phyloP scores from a whole-genome alignment of 106 monocot species.

The Posidonia australis region DNA sequence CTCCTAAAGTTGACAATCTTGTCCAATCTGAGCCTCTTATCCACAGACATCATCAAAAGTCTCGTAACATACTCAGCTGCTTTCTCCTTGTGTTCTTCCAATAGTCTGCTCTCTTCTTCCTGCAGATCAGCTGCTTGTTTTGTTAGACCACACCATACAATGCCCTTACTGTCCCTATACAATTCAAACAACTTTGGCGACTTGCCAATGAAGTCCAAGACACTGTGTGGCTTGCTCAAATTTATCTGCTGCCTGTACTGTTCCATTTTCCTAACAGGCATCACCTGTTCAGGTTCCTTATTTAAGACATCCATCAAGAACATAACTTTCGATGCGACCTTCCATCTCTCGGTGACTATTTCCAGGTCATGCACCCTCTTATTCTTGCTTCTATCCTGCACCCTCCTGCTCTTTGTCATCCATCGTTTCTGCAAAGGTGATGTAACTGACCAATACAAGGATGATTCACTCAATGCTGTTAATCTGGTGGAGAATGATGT shows the following conservation, averaged over 20 bases:
- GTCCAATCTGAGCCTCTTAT: slow-evolving; percentile 62
- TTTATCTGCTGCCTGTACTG: slow-evolving; percentile 42
- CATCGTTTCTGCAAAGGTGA: slow-evolving; percentile 25
- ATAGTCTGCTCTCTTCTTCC: slow-evolving; percentile 35
- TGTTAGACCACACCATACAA: slow-evolving; percentile 54
- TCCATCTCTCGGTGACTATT: slow-evolving; percentile 55
- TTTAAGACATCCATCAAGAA: slow-evolving; percentile 40
- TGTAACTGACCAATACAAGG: background rate
- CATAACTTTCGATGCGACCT: slow-evolving; percentile 44
- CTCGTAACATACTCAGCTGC: slow-evolving; percentile 48
- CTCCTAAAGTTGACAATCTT: slow-evolving; percentile 75
- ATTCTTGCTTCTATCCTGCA: slow-evolving; percentile 68
- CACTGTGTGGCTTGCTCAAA: slow-evolving; percentile 42
- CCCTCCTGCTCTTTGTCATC: slow-evolving; percentile 60
- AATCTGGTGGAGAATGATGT: background rate
- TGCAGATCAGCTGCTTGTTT: slow-evolving; percentile 30
- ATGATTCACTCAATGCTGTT: background rate
- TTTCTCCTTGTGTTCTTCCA: slow-evolving; percentile 33
- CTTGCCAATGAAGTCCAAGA: slow-evolving; percentile 50
- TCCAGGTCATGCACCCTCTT: slow-evolving; percentile 70
- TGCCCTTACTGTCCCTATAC: slow-evolving; percentile 44
- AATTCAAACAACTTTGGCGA: slow-evolving; percentile 58
- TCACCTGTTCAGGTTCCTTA: slow-evolving; percentile 51
- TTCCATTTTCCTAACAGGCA: slow-evolving; percentile 39
- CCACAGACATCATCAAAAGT: slow-evolving; percentile 72